phyloP scores from a whole-genome alignment of 208 protist species.

The Crithidia mellificae region DNA sequence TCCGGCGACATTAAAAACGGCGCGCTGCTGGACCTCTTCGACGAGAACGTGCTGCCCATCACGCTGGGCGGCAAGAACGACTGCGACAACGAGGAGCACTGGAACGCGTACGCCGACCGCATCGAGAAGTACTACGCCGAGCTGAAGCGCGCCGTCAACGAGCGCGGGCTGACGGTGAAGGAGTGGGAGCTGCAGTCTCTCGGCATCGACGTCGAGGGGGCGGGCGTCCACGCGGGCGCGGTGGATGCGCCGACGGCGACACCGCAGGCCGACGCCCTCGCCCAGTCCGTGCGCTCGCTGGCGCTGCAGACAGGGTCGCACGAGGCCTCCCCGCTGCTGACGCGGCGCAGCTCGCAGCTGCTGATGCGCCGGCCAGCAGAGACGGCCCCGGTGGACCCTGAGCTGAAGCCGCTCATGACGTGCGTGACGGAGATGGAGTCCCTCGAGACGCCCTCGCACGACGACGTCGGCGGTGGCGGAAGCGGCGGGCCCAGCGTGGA shows the following conservation, averaged over 20 bases:
- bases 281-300: conserved; percentile 19
- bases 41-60: conserved; percentile 54
- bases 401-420: conserved; percentile 41
- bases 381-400: neutral
- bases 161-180: conserved; percentile 58
- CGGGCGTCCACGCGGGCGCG: neutral
- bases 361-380: neutral
- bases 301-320: conserved; percentile 3
- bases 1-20: conserved; percentile 43
- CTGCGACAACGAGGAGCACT: conserved; percentile 48
- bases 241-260: neutral
- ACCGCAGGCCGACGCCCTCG: conserved; percentile 18
- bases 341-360: conserved; percentile 6
- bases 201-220: conserved; percentile 16
- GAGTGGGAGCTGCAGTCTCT: conserved; percentile 65
- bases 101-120: conserved; percentile 34
- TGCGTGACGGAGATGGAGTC: conserved; percentile 30
- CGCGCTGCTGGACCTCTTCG: conserved; percentile 57
- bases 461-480: neutral
- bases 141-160: conserved; percentile 49
- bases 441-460: conserved; percentile 5
- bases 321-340: conserved; percentile 8
- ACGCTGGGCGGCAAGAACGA: conserved; percentile 58
- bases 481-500: neutral
- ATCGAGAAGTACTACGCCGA: conserved; percentile 57